Conservation (phyloP, 306 rosid genomes). For the Cicer arietinum region DNA sequence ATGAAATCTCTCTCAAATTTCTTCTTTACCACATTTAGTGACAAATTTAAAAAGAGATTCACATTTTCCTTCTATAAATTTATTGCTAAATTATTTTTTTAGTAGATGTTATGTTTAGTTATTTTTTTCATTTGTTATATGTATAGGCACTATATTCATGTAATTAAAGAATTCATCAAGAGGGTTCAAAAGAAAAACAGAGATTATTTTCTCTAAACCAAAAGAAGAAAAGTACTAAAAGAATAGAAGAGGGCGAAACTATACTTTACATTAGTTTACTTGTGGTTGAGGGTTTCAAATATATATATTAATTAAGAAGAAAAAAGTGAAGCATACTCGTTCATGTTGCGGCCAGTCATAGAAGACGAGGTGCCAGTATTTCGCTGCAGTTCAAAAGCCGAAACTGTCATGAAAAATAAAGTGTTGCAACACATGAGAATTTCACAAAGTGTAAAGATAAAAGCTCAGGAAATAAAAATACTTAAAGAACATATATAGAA, state of each 20-base stretch:
- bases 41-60: no score
- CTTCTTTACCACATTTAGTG: no score
- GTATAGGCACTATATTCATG: not conserved
- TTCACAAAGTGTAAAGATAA: conserved; percentile 39
- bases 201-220: not conserved
- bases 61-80: no score
- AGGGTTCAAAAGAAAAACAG: not conserved
- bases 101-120: no score
- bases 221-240: conserved; percentile 10
- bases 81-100: no score
- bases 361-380: conserved; percentile 82
- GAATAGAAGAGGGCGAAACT: not conserved
- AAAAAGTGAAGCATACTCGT: conserved; percentile 62
- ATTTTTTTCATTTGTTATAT: not conserved
- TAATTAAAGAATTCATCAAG: not conserved
- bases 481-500: conserved; percentile 52
- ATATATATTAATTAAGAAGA: not conserved
- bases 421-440: conserved; percentile 16
- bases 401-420: conserved; percentile 59
- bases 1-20: no score
- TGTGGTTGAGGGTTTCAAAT: not conserved
- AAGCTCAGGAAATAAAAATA: not conserved
- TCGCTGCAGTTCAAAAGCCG: conserved; percentile 84
- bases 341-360: conserved; percentile 89
- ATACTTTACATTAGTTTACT: not conserved